phyloP scores from a whole-genome alignment of 2,329 filamentous ascomycete genomes.

The Colletotrichum karsti region DNA sequence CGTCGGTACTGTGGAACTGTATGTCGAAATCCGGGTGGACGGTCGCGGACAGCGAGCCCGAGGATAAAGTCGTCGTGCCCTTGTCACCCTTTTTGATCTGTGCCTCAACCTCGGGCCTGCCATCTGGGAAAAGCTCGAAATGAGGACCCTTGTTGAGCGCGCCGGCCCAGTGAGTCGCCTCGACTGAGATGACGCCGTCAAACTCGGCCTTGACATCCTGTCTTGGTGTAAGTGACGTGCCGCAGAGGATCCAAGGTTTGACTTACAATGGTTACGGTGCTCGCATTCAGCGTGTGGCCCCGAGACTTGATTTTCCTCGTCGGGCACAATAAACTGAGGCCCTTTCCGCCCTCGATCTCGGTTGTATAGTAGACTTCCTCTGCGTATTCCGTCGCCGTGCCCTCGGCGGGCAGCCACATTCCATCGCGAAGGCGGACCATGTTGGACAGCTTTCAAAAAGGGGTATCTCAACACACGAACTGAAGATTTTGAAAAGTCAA shows the following conservation, averaged over 20 bases:
- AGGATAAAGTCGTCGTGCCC: conserved; percentile 45
- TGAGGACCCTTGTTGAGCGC: conserved; percentile 45
- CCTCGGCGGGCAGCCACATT: conserved; percentile 72
- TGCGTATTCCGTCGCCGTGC: conserved; percentile 69
- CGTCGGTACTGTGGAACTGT: conserved; percentile 46
- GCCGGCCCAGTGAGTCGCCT: conserved; percentile 49
- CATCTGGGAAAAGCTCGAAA: conserved; percentile 48
- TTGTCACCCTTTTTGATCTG: conserved; percentile 40
- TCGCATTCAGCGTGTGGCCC: conserved; percentile 64
- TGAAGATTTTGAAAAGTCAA: conserved; percentile 3
- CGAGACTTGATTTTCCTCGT: conserved; percentile 60
- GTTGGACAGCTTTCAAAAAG: background rate
- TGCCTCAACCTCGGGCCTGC: conserved; percentile 39
- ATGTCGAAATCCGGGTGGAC: conserved; percentile 47
- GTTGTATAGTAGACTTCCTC: conserved; percentile 67
- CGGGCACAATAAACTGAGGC: conserved; percentile 64
- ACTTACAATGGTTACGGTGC: conserved; percentile 54
- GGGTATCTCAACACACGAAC: conserved; percentile 1
- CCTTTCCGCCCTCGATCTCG: conserved; percentile 52
- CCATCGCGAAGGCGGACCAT: conserved; percentile 47
- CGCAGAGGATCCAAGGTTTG: background rate
- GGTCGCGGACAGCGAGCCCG: conserved; percentile 45
- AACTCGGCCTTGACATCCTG: conserved; percentile 44
- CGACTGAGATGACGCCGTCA: conserved; percentile 49
- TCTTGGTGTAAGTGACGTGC: background rate